These are phyloP conservation scores for Combretum micranthum DNA, from an alignment of 345 rosid genomes.

Conservation along the genomic window DNA sequence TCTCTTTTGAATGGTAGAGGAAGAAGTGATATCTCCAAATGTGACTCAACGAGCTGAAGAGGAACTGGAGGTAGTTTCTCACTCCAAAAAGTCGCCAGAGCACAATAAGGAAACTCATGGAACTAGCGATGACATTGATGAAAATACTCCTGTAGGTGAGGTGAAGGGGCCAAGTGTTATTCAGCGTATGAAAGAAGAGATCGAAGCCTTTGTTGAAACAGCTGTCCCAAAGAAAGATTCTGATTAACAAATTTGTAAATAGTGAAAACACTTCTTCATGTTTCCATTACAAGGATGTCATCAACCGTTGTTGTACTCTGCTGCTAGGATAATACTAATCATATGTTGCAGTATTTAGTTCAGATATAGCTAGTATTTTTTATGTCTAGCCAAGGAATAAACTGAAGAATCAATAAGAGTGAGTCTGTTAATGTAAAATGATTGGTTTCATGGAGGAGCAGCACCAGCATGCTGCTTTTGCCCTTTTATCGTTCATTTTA, in stretches of 20 bases:
- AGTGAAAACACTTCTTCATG: too few species aligned
- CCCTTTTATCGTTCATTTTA: too few species aligned
- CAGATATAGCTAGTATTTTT: too few species aligned
- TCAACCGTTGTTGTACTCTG: too few species aligned
- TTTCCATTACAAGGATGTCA: too few species aligned
- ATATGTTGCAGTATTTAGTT: too few species aligned
- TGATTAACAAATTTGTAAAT: background rate
- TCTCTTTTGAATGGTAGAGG: constrained; percentile 8
- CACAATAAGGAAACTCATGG: constrained; percentile 46
- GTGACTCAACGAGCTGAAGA: constrained; percentile 33
- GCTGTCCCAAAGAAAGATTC: constrained; percentile 29
- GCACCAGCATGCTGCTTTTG: too few species aligned
- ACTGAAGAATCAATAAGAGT: too few species aligned
- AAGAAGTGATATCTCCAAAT: constrained; percentile 25
- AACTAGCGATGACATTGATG: constrained; percentile 44
- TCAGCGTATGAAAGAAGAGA: constrained; percentile 39
- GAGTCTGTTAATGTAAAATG: too few species aligned
- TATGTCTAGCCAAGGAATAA: too few species aligned
- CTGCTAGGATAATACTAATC: too few species aligned
- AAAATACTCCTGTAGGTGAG: constrained; percentile 29
- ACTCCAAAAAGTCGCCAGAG: constrained; percentile 10
- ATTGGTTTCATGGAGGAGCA: too few species aligned
- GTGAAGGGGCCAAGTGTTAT: constrained; percentile 49
- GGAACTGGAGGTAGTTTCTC: constrained; percentile 24
- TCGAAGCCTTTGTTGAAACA: constrained; percentile 38